Base-by-base conservation (phyloP, 768 basidiomycete species). In the Dendrothele bispora region DNA sequence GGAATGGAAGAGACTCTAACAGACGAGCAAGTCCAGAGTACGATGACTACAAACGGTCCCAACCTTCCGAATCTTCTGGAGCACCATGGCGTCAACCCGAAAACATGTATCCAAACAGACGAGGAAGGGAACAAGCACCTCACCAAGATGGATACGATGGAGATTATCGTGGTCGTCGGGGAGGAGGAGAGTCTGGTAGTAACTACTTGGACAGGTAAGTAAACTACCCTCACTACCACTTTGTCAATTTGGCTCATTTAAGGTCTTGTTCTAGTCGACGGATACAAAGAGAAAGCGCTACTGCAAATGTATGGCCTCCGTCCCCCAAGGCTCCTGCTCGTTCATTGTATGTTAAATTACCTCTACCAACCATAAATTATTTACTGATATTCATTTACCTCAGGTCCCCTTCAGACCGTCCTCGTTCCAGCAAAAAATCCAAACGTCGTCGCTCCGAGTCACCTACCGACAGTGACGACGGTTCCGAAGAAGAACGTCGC, bases 311-410 rank as follows among this genome's bases (percentile, higher is more conserved):
- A n/a, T 94, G 91, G 91, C 91, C 91, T 2, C 65, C 82, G 3
- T 93, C 91, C 3, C 91, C 91, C 0, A 86, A 84, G 53, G 79
- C 74, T 8, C 81, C 82, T 46, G 68, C 77, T 29, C 79, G 88
- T 29, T 64, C 66, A 38, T 53, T 80, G 81, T 88, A 66, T 25
- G 83, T 71, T 3, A 17, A 10, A 17, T 35, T 21, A 21, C 11
- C 27, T n/a, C 5, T 32, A 22, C 21, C 43, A n/a, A 25, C 6
- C 43, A 37, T 24, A 39, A 12, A 18, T 10, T 17, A 41, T 5
- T 17, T 43, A 21, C 47, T 38, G 28, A 14, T 15, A 39, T 36
- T 56, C 24, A 26, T 28, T 44, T 39, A 42, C 20, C 37, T n/a
- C 46, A 89, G 86, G 39, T 83, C 83, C 20, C 79, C 76, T 0